Base-by-base conservation (phyloP, 345 rosid genomes). In the Boechera stricta region DNA sequence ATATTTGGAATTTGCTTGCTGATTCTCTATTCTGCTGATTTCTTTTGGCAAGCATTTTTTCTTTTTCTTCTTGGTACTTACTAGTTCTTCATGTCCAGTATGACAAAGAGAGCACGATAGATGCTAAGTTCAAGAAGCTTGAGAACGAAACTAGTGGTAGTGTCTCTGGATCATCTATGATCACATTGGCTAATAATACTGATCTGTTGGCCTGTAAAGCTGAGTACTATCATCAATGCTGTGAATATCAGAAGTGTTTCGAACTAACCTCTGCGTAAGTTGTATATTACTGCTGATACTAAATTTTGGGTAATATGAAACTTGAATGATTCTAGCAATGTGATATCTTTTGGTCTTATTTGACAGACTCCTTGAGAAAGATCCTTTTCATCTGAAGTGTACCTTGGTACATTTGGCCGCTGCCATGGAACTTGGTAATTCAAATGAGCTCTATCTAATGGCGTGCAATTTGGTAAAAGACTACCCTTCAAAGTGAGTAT, bases 191-290 rank as follows among this genome's bases (percentile, higher is more conserved):
- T 82, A 87, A 85, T 68, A 89, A 91, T 77, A 84, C 89, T 69
- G 99, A 92, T 87, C 89, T 92, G 69, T 82, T 92, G 85, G 87
- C 94, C 58, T 89, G 99, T 81, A 91, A 95, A 88, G 99, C 98
- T 76, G 98, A 93, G 81, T 95, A 91, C 86, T 91, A 91, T 79
- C 94, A 91, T 86, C 98, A 95, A 71, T 86, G 90, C 79, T 97
- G 99, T 74, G 94, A 95, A 87, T 90, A 89, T 81, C 87, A 95
- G 74, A 93, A 93, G 81, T 93, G 99, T 78, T 95, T 92, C 65
- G 98, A 89, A 64, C 82, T 95, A 71, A 92, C 99, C 65, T 83
- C 96, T 52, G 58, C 65, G 98, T 95, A 85, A 86, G 99, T 84
- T 66, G 59, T 36, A 67, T 55, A 55, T 71, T 48, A 18, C 66